phyloP scores from a whole-genome alignment of 2,329 filamentous ascomycete genomes.

The Ophiostoma tasmaniense region DNA sequence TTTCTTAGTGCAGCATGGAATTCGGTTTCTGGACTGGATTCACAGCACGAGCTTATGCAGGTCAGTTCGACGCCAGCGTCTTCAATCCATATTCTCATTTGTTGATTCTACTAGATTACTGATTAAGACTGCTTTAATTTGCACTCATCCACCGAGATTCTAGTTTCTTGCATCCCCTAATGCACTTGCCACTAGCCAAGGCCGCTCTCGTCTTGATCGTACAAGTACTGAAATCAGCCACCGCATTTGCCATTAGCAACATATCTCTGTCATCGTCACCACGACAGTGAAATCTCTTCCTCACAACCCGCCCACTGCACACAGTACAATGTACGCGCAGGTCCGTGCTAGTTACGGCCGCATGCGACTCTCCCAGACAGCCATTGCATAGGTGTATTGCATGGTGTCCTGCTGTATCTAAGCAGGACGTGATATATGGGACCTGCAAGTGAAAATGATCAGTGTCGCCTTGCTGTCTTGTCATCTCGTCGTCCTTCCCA shows the following conservation, averaged over 20 bases:
- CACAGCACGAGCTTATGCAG: slow-evolving; percentile 9
- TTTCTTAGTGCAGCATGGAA: background rate
- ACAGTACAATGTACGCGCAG: background rate
- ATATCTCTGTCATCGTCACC: background rate
- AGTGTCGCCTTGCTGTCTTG: background rate
- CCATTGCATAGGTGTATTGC: slow-evolving; percentile 5
- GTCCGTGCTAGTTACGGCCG: background rate
- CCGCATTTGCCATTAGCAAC: background rate
- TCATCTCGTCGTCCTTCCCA: background rate
- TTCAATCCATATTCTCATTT: slow-evolving; percentile 14
- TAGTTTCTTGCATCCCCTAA: slow-evolving; percentile 1
- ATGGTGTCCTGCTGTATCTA: background rate
- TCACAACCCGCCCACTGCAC: background rate
- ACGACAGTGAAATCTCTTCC: background rate
- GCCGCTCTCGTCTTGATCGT: background rate
- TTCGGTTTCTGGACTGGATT: no score
- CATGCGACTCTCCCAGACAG: slow-evolving; percentile 6
- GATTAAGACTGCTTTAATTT: background rate
- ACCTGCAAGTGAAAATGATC: background rate
- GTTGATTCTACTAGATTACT: background rate
- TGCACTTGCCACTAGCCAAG: slow-evolving; percentile 9
- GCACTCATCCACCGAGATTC: background rate
- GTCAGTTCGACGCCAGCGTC: slow-evolving; percentile 21
- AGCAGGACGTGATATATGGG: slow-evolving; percentile 1
- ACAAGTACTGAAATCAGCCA: background rate